Percentiles rank a stretch among this genome's conserved stretches.
Conservation (phyloP, 208 protist genomes). For the Hexamita inflata region DNA sequence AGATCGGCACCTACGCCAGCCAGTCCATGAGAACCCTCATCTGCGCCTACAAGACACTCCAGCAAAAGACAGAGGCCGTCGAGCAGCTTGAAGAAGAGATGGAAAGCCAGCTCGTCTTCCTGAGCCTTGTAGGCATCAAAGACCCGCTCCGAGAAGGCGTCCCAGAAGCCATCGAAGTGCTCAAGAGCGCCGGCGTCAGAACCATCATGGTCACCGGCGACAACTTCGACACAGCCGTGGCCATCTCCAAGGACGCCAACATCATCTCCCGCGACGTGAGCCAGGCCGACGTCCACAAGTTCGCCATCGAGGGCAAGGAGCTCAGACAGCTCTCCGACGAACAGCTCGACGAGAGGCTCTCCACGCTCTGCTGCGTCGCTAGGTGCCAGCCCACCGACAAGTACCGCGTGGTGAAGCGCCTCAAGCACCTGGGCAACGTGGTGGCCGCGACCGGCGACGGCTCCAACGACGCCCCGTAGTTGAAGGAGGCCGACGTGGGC, state of each 20-base stretch:
- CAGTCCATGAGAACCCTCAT: too few relatives aligned
- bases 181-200: conserved; percentile 56
- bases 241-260: conserved; percentile 53
- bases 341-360: conserved; percentile 56
- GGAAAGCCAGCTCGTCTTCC: background rate
- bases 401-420: conserved; percentile 21
- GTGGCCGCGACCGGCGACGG: conserved; percentile 42
- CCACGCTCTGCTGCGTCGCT: conserved; percentile 52
- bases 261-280: conserved; percentile 56
- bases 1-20: too few relatives aligned
- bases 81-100: too few relatives aligned
- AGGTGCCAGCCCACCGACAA: conserved; percentile 43
- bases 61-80: too few relatives aligned
- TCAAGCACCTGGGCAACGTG: conserved; percentile 19
- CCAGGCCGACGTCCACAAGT: too few relatives aligned
- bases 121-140: conserved; percentile 24
- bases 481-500: conserved; percentile 78
- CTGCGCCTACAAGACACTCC: too few relatives aligned
- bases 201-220: conserved; percentile 72
- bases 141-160: conserved; percentile 14
- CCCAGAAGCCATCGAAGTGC: conserved; percentile 22
- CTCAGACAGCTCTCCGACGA: conserved; percentile 60
- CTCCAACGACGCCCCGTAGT: conserved; percentile 79
- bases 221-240: conserved; percentile 55
- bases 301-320: conserved; percentile 36